These are phyloP conservation scores for Fusarium paranaense DNA, from an alignment of 2,329 filamentous ascomycete species.

Conservation along the genomic window DNA sequence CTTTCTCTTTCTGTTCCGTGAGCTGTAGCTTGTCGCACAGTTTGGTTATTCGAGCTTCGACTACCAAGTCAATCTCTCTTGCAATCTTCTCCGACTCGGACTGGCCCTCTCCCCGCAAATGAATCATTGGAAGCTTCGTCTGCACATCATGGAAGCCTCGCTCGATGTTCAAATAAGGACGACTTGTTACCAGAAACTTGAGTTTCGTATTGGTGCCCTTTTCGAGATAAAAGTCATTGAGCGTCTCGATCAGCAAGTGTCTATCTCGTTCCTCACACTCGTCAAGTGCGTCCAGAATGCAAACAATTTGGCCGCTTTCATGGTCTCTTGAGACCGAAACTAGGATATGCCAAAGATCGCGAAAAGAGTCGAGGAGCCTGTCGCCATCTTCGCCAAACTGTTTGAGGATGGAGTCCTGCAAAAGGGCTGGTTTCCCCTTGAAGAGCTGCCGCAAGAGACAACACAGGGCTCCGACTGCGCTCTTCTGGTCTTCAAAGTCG, in stretches of 20 bases:
- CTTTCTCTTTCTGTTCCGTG: rapidly evolving
- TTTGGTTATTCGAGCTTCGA: not conserved
- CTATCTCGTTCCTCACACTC: slow-evolving; percentile 7
- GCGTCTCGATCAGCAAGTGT: slow-evolving; percentile 28
- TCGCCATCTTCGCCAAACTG: not conserved
- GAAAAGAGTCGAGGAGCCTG: not conserved
- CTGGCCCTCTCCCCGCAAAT: slow-evolving; percentile 51
- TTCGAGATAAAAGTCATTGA: not conserved
- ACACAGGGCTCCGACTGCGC: slow-evolving; percentile 44
- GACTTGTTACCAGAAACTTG: slow-evolving; percentile 52
- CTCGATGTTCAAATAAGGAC: slow-evolving; percentile 49
- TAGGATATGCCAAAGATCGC: not conserved
- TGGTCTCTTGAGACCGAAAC: not conserved
- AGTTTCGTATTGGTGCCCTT: slow-evolving; percentile 24
- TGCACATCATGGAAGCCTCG: slow-evolving; percentile 37
- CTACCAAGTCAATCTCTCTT: not conserved
- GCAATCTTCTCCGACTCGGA: slow-evolving; percentile 43
- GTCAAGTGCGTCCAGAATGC: not conserved
- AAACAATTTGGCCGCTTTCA: slow-evolving; percentile 42
- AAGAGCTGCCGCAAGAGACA: slow-evolving; percentile 54
- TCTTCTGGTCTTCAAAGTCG: slow-evolving; percentile 52
- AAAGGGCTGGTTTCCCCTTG: not conserved
- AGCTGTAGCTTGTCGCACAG: not conserved
- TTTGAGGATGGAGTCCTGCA: not conserved
- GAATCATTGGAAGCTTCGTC: slow-evolving; percentile 44